Conservation (phyloP, 306 rosid genomes). For the Dryas drummondii region DNA sequence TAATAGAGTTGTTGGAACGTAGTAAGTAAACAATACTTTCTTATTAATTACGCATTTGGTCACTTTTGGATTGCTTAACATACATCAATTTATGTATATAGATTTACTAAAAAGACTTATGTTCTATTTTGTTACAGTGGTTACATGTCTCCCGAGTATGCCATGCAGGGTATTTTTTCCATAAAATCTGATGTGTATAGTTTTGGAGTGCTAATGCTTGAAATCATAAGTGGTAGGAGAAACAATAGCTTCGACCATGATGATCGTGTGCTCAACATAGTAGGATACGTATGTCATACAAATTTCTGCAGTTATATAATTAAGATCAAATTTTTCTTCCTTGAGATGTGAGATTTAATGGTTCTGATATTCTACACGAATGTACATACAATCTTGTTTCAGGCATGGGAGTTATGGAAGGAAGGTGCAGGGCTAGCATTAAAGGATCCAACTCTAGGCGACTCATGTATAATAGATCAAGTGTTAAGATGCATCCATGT, state of each 20-base stretch:
- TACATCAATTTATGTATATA: too few relatives aligned
- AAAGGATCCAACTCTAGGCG: slow-evolving; percentile 10
- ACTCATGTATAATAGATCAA: slow-evolving; percentile 14
- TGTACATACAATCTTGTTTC: neutral
- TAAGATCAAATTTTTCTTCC: neutral
- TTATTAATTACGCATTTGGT: neutral
- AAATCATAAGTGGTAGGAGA: neutral
- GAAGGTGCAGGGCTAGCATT: slow-evolving; percentile 3
- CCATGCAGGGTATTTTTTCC: neutral
- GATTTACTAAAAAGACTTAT: neutral
- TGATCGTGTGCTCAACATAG: slow-evolving; percentile 1
- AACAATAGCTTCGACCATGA: slow-evolving; percentile 7
- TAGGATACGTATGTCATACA: slow-evolving; percentile 27
- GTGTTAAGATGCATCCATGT: slow-evolving; percentile 19
- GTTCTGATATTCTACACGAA: neutral
- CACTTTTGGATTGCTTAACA: neutral
- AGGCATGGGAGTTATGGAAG: slow-evolving; percentile 22
- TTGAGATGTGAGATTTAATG: slow-evolving; percentile 20
- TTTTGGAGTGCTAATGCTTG: slow-evolving; percentile 11
- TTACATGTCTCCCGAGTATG: slow-evolving; percentile 25
- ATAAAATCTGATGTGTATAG: slow-evolving; percentile 12
- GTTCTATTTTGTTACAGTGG: slow-evolving; percentile 17
- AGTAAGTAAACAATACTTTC: slow-evolving; percentile 11
- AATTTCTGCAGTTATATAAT: neutral
- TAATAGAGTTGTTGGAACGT: slow-evolving; percentile 21